Percentiles rank a stretch among this genome's conserved stretches.
Conservation (phyloP, 495 filamentous ascomycete species). For the Talaromyces wortmannii region DNA sequence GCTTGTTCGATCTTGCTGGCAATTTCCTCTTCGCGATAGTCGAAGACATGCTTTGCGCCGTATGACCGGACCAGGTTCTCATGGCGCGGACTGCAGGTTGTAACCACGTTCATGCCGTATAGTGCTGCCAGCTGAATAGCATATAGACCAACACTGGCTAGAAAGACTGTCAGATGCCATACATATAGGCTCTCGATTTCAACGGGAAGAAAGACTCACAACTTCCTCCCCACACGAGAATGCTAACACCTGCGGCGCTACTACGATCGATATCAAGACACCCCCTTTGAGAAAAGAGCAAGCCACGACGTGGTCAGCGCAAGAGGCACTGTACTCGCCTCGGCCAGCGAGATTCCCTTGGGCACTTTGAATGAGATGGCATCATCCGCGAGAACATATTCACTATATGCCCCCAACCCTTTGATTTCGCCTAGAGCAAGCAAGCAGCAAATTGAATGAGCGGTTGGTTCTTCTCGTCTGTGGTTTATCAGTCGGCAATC, state of each 20-base stretch:
- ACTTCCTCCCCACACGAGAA: conserved; percentile 28
- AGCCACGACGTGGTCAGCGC: conserved; percentile 22
- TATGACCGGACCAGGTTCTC: conserved; percentile 35
- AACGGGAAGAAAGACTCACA: conserved; percentile 4
- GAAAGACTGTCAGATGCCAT: neutral
- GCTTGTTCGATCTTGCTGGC: conserved; percentile 13
- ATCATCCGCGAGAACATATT: conserved; percentile 19
- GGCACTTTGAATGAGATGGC: conserved; percentile 17
- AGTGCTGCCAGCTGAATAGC: conserved; percentile 21
- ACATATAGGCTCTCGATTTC: neutral
- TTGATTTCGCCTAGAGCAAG: conserved; percentile 9
- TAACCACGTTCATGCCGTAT: conserved; percentile 23
- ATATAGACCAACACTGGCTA: conserved; percentile 25
- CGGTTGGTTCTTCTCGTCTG: too few relatives aligned
- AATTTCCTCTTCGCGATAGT: conserved; percentile 34
- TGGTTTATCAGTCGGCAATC: neutral
- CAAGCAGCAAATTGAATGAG: neutral
- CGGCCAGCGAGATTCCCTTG: conserved; percentile 6
- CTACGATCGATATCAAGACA: conserved; percentile 15
- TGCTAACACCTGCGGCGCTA: neutral
- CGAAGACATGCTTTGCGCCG: conserved; percentile 44
- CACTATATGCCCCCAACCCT: conserved; percentile 13
- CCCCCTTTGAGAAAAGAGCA: conserved; percentile 15
- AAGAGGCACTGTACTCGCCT: conserved; percentile 20
- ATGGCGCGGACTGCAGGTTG: conserved; percentile 46